Conservation (phyloP, 164 flowering plant genomes). For the grape (Vitis vinifera) region ASM3070453v1 NC_081807.1:9408501-9409000, state of each 20-base stretch:
- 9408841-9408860: slow-evolving; percentile 72
- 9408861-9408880: slow-evolving; percentile 50
- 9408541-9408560: slow-evolving; percentile 18
- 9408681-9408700: slow-evolving; percentile 36
- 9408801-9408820: slow-evolving; percentile 46
- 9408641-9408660: slow-evolving; percentile 35
- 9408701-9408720: slow-evolving; percentile 57
- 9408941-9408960: slow-evolving; percentile 53
- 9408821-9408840: slow-evolving; percentile 43
- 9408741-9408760: slow-evolving; percentile 40
- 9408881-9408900: slow-evolving; percentile 30
- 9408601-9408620: slow-evolving; percentile 12
- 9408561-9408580: slow-evolving; percentile 2
- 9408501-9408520: slow-evolving; percentile 18
- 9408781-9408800: slow-evolving; percentile 40
- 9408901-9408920: slow-evolving; percentile 19
- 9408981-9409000: slow-evolving; percentile 23
- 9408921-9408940: slow-evolving; percentile 26
- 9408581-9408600: slow-evolving; percentile 13
- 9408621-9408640: slow-evolving; percentile 16
- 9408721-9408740: slow-evolving; percentile 50
- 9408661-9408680: slow-evolving; percentile 45
- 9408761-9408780: slow-evolving; percentile 60
- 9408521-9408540: slow-evolving; percentile 23
- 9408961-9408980: slow-evolving; percentile 43